Percentiles rank a stretch among this genome's conserved stretches.
Conservation (phyloP, 2,329 filamentous ascomycete genomes). For the Fusarium dlaminii region DNA sequence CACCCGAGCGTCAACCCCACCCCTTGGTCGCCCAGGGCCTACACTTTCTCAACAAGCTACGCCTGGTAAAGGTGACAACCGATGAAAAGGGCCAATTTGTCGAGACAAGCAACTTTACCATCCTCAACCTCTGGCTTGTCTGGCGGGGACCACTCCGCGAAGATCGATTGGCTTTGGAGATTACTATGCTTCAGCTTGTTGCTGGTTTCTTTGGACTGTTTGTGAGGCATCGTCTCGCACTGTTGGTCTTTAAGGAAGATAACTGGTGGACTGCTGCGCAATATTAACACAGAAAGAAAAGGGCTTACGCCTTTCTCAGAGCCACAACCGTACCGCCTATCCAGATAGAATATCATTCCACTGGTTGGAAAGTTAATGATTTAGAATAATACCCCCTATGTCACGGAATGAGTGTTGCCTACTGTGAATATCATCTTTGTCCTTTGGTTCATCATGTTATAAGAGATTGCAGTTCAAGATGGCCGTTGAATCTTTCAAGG, state of each 20-base stretch:
- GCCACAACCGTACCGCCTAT: background rate
- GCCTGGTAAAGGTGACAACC: constrained; percentile 72
- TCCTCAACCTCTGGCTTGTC: constrained; percentile 95
- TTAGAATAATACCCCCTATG: constrained; percentile 23
- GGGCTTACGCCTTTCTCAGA: background rate
- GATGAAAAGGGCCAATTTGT: constrained; percentile 76
- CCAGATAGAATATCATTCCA: background rate
- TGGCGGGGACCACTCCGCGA: constrained; percentile 94
- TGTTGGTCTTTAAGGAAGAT: constrained; percentile 90
- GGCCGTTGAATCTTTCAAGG: constrained; percentile 9
- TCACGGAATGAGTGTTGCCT: no score
- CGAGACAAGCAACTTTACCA: constrained; percentile 89
- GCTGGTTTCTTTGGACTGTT: constrained; percentile 86
- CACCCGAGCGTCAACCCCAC: constrained; percentile 72
- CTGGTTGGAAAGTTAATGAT: background rate
- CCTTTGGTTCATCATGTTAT: background rate
- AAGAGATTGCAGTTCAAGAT: background rate
- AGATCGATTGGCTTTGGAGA: constrained; percentile 80
- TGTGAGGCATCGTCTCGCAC: constrained; percentile 83
- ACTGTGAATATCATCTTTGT: background rate
- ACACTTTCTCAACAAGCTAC: constrained; percentile 73
- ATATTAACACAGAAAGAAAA: constrained; percentile 16
- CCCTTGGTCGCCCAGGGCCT: constrained; percentile 70
- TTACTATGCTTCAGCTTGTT: constrained; percentile 79
- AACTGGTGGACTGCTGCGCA: constrained; percentile 67